Base-by-base conservation (phyloP, 805 yeast genomes). In the Yamadazyma sp. region DNA sequence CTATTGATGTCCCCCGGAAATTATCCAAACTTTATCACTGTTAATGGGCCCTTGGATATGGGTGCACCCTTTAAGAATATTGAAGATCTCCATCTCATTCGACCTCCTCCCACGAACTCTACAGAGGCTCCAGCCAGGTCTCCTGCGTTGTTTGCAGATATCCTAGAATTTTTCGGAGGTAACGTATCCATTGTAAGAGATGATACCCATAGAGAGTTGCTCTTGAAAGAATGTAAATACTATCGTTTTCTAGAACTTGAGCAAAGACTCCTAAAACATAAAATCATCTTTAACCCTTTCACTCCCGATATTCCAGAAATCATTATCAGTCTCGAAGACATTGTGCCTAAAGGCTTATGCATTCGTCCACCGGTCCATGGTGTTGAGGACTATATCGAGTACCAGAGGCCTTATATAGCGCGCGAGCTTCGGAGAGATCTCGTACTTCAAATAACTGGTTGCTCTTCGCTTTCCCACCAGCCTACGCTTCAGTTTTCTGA, bases 81-180 rank as follows among this genome's bases (percentile, higher is more conserved):
- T 16, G 64, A 66, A 13, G 47, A 67, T 8, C 19, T 21, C 10
- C 66, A 72, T 24, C 58, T 81, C 48, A 59, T 84, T 3, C 62
- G 96, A 25, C 96, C 96, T 1, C 95, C 95, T 3, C 87, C 93
- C 1, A 73, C 78, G 40, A 71, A 77, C 7, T 84, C 85, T 0
- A 67, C 80, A 3, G 66, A 71, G 1, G 71, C 71, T 3, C 60
- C 73, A 3, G 60, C 70, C 23, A 65, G 88, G 44, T 73, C 81
- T 2, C 72, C 82, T 0, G 55, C 51, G 14, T 54, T 77, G 38
- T 88, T 81, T 54, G 63, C 54, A 13, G 81, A 77, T 31, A 50
- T 89, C 18, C 37, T 89, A 31, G 66, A 67, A 17, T 52, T 78
- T 2, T 57, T 87, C 17, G 70, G 73, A 42, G 90, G 90, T 0